phyloP scores from a whole-genome alignment of 345 rosid genomes.

The Rhodamnia argentea region DNA sequence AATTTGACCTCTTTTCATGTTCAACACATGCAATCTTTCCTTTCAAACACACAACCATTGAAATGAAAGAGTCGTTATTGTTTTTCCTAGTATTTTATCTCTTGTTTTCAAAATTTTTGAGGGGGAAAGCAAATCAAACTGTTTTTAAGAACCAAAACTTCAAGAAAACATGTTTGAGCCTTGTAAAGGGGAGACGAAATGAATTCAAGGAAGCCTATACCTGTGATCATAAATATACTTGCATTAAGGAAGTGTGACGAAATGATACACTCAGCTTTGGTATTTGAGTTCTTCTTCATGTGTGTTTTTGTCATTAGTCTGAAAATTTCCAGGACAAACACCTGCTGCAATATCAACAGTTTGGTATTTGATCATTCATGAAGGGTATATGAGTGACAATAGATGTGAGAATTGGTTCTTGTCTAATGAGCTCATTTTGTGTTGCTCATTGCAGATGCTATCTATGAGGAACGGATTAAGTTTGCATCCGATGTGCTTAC shows the following conservation, averaged over 20 bases:
- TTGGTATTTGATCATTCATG: not conserved
- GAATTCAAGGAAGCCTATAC: not conserved
- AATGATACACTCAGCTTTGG: not conserved
- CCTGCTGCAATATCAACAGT: not conserved
- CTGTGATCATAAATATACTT: not conserved
- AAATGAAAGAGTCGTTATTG: too few relatives aligned
- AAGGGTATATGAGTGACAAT: not conserved
- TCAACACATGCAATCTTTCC: too few relatives aligned
- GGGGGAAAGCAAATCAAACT: not conserved
- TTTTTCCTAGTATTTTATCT: too few relatives aligned
- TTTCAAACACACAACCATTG: too few relatives aligned
- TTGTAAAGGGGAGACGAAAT: not conserved
- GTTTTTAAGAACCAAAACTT: not conserved
- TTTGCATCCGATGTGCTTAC: slow-evolving; percentile 55
- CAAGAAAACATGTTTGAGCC: not conserved
- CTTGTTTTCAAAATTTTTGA: too few relatives aligned
- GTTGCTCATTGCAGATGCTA: slow-evolving; percentile 45
- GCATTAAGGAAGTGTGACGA: not conserved
- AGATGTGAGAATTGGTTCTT: not conserved
- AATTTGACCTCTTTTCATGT: too few relatives aligned
- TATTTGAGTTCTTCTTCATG: not conserved
- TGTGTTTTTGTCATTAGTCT: not conserved
- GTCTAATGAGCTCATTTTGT: slow-evolving; percentile 1
- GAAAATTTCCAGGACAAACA: not conserved
- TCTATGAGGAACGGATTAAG: slow-evolving; percentile 72